A percentile compares a stretch with the other conserved stretches of the same genome.
Conservation (phyloP, 352 stramenopile genomes). For the Salisapilia sapeloensis region DNA sequence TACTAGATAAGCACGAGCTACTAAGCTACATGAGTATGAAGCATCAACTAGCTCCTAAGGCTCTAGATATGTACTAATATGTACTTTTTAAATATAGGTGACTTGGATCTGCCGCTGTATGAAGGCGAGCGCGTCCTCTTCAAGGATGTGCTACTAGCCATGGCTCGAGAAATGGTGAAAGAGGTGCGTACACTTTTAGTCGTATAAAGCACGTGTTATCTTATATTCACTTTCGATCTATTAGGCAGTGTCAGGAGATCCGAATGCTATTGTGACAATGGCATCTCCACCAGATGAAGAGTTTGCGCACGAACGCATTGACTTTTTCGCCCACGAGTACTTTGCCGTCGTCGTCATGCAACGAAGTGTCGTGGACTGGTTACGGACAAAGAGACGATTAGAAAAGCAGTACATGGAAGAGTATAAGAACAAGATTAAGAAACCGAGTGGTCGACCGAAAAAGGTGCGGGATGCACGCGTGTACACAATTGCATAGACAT, state of each 20-base stretch:
- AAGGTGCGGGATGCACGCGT: conserved; percentile 57
- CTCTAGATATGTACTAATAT: neutral
- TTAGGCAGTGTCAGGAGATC: conserved; percentile 17
- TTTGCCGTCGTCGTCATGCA: conserved; percentile 47
- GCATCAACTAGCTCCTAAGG: neutral
- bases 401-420: conserved; percentile 62
- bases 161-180: conserved; percentile 69
- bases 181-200: conserved; percentile 14
- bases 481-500: conserved; percentile 42
- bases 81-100: conserved; percentile 10
- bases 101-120: conserved; percentile 65
- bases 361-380: conserved; percentile 29
- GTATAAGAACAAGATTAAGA: conserved; percentile 81
- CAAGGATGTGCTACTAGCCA: conserved; percentile 69
- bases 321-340: conserved; percentile 52
- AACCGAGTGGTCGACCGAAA: conserved; percentile 50
- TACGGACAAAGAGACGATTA: conserved; percentile 47
- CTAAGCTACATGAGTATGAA: conserved; percentile 40
- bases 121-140: conserved; percentile 75
- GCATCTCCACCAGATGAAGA: conserved; percentile 12
- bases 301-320: conserved; percentile 16
- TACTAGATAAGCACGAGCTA: conserved; percentile 22
- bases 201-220: neutral
- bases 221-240: conserved; percentile 3
- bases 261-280: conserved; percentile 25